Conservation (phyloP, 2,329 filamentous ascomycete genomes). For the Canariomyces notabilis region DNA sequence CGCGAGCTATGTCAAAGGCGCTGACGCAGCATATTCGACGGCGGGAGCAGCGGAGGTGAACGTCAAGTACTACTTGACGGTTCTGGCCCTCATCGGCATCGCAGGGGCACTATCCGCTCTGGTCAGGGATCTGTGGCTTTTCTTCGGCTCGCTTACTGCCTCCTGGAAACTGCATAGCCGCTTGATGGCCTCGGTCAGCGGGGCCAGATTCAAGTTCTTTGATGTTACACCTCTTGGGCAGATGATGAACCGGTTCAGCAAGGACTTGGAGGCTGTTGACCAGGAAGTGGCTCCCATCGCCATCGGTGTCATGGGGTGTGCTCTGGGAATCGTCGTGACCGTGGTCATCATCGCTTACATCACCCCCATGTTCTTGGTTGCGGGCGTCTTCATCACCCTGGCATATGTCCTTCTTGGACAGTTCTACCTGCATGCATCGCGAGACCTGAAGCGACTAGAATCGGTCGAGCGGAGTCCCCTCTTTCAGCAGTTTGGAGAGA, state of each 20-base stretch:
- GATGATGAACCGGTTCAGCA: constrained; percentile 97
- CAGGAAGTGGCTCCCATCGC: constrained; percentile 93
- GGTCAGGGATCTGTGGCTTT: constrained; percentile 78
- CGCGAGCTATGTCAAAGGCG: constrained; percentile 34
- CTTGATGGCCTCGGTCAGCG: constrained; percentile 72
- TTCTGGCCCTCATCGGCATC: constrained; percentile 77
- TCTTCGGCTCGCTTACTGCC: constrained; percentile 84
- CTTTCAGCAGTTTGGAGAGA: constrained; percentile 98
- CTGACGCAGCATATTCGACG: constrained; percentile 32
- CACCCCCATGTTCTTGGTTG: constrained; percentile 85
- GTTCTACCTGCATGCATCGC: constrained; percentile 88
- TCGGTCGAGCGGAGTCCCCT: constrained; percentile 90
- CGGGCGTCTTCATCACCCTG: constrained; percentile 75
- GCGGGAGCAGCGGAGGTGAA: constrained; percentile 57
- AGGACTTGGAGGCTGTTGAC: constrained; percentile 90
- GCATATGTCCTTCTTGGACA: constrained; percentile 78
- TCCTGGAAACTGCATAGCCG: constrained; percentile 78
- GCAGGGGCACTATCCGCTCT: constrained; percentile 77
- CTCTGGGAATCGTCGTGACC: constrained; percentile 70
- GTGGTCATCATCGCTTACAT: constrained; percentile 81
- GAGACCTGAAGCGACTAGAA: constrained; percentile 90
- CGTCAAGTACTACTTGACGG: constrained; percentile 72
- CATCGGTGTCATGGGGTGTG: constrained; percentile 66
- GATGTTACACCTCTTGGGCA: constrained; percentile 93
- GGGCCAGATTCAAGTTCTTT: constrained; percentile 96